Percentiles rank a stretch among this genome's conserved stretches.
These are phyloP conservation scores for Exutisphaerella laricina DNA, from an alignment of 2,329 filamentous ascomycete genomes.

Conservation along the genomic window DNA sequence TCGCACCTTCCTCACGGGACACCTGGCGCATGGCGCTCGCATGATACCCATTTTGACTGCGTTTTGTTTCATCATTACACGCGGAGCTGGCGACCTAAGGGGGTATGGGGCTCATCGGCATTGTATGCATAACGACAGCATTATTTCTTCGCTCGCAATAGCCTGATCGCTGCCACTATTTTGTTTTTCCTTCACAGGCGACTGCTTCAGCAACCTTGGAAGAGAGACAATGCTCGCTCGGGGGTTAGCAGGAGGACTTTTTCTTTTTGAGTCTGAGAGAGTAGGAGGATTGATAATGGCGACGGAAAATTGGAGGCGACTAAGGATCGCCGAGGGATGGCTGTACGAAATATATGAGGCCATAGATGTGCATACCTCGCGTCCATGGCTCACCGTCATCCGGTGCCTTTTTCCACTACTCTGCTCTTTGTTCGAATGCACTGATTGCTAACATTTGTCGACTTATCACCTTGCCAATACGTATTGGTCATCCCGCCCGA, in stretches of 20 bases:
- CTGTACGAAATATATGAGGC: conserved; percentile 10
- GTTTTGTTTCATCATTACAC: conserved; percentile 3
- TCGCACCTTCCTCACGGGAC: conserved; percentile 21
- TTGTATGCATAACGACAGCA: conserved; percentile 12
- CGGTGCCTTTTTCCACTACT: no score
- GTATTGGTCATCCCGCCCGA: no score
- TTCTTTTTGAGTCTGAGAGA: no score
- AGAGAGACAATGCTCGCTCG: background rate
- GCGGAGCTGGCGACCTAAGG: background rate
- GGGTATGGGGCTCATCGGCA: background rate
- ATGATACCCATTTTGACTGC: conserved; percentile 22
- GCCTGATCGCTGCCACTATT: background rate
- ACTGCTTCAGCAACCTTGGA: conserved; percentile 1
- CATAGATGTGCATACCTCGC: conserved; percentile 4
- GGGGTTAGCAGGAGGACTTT: no score
- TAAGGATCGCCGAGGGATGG: conserved; percentile 1
- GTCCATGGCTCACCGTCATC: no score
- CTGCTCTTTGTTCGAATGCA: no score
- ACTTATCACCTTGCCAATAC: no score
- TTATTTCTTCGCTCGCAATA: conserved; percentile 1
- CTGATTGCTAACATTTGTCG: no score
- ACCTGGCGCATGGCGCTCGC: conserved; percentile 20
- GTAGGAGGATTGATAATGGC: no score
- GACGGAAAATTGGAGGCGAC: background rate
- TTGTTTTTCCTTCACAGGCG: background rate